Conservation (phyloP, 2,329 filamentous ascomycete genomes). For the Fusarium sarcochroum region DNA sequence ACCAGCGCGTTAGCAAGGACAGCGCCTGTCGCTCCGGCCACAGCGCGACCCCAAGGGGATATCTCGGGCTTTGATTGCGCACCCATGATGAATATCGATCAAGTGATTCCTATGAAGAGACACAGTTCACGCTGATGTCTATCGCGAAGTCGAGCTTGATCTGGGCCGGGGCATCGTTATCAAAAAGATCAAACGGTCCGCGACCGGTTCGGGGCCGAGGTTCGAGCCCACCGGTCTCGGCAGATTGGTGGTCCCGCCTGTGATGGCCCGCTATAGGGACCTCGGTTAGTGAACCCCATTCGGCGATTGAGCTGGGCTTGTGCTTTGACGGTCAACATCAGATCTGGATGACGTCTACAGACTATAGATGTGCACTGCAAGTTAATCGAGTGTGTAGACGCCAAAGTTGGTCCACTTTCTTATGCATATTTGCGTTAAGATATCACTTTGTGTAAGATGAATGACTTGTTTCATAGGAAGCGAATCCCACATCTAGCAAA, state of each 20-base stretch:
- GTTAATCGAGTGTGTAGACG: not conserved
- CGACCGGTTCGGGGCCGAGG: slow-evolving; percentile 44
- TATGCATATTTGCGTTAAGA: no score
- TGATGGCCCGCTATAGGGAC: slow-evolving; percentile 43
- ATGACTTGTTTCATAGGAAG: not conserved
- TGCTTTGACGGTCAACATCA: not conserved
- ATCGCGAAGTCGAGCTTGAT: slow-evolving; percentile 27
- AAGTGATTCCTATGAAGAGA: not conserved
- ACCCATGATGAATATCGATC: slow-evolving; percentile 58
- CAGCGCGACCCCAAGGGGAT: slow-evolving; percentile 92
- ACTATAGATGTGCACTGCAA: not conserved
- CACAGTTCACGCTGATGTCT: slow-evolving; percentile 23
- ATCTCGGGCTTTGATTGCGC: slow-evolving; percentile 77
- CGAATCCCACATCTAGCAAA: no score
- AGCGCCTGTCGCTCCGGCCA: slow-evolving; percentile 92
- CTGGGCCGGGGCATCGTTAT: slow-evolving; percentile 36
- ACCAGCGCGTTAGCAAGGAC: slow-evolving; percentile 95
- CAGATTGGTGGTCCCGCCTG: slow-evolving; percentile 45
- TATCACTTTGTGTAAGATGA: no score
- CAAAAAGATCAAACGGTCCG: slow-evolving; percentile 39
- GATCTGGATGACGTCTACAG: slow-evolving; percentile 6
- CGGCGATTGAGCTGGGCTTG: slow-evolving; percentile 1
- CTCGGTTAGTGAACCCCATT: slow-evolving; percentile 46
- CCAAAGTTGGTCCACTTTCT: not conserved
- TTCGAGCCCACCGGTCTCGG: slow-evolving; percentile 48